These are phyloP conservation scores for Oxytropis ochrocephala DNA, from an alignment of 306 rosid species.

Conservation along the genomic window DNA sequence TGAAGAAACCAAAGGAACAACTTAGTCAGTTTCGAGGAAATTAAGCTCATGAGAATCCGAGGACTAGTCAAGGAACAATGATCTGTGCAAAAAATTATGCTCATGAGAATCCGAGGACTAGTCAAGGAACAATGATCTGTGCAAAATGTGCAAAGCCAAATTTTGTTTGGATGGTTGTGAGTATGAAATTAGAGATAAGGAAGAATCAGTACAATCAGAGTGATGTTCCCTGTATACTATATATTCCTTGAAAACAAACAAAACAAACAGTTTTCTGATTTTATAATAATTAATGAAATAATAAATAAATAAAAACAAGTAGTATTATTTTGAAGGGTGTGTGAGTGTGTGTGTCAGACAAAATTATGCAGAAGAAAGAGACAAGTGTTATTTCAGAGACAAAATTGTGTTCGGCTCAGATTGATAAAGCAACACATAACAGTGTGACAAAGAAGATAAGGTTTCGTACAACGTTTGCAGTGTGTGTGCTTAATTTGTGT, in stretches of 20 bases:
- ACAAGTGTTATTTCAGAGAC: constrained; percentile 29
- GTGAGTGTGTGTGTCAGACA: constrained; percentile 13
- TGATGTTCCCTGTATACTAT: constrained; percentile 34
- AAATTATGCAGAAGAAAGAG: constrained; percentile 32
- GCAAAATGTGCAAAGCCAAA: background rate
- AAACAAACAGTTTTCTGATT: constrained; percentile 4
- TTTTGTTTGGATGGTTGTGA: constrained; percentile 30
- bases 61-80: constrained; percentile 27
- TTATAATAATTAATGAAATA: background rate
- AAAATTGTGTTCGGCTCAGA: constrained; percentile 33
- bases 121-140: constrained; percentile 23
- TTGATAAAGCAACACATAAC: constrained; percentile 13
- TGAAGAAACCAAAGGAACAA: constrained; percentile 12
- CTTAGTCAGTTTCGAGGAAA: constrained; percentile 16
- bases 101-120: constrained; percentile 18
- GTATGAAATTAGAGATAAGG: constrained; percentile 25
- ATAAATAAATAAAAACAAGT: background rate
- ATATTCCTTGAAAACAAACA: constrained; percentile 33
- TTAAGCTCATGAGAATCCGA: constrained; percentile 21
- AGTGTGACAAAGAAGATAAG: constrained; percentile 37
- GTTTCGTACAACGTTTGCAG: constrained; percentile 16
- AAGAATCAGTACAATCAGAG: constrained; percentile 35
- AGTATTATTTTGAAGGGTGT: background rate
- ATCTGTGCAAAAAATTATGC: background rate
- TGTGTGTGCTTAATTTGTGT: constrained; percentile 22